Conservation (phyloP, 140 eudicot genomes). For the Ambrosia hybrid region DNA sequence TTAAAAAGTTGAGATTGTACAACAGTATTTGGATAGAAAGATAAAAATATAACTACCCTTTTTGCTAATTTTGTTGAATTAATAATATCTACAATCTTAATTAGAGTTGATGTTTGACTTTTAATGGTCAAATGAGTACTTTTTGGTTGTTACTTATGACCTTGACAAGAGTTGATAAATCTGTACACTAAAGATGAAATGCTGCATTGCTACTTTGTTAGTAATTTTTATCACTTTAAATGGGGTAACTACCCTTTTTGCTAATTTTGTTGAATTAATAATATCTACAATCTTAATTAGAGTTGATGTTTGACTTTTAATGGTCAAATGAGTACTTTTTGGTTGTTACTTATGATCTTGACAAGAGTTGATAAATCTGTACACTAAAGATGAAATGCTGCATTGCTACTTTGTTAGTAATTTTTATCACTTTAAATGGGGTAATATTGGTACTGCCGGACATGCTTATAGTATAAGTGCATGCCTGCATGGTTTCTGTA, state of each 20-base stretch:
- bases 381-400: neutral
- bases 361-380: too few relatives aligned
- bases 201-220: conserved; percentile 4
- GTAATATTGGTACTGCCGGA: neutral
- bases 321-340: conserved; percentile 5
- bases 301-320: conserved; percentile 16
- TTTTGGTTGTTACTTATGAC: neutral
- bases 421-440: neutral
- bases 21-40: neutral
- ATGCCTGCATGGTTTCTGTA: neutral
- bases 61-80: neutral
- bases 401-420: neutral
- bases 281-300: neutral
- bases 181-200: neutral
- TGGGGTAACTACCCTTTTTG: neutral
- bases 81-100: neutral
- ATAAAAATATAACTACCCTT: neutral
- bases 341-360: too few relatives aligned
- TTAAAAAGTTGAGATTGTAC: conserved; percentile 7
- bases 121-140: conserved; percentile 6
- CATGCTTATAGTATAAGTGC: neutral
- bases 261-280: neutral
- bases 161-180: conserved; percentile 1
- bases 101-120: conserved; percentile 17
- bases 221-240: neutral